Base-by-base conservation (phyloP, 208 protist species). In the Tetramitus jugosus region DNA sequence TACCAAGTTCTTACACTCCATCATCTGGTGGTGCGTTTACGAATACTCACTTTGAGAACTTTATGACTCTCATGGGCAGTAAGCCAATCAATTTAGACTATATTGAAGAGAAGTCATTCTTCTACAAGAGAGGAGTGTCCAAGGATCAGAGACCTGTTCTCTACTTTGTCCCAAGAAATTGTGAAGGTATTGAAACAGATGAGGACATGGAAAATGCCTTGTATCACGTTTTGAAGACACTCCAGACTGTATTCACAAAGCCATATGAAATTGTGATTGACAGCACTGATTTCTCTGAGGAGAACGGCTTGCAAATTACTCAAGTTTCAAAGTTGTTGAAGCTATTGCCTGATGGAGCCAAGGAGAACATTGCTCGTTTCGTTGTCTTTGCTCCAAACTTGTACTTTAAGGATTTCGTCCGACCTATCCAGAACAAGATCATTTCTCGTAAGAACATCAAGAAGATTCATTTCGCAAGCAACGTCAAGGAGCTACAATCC, bases 191-290 rank as follows among this genome's bases (percentile, higher is more conserved):
- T 39, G 8, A 74, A 45, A 33, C 29, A 23, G 67, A 74, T 23
- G 53, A 53, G 13, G 23, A 29, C 33, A 23, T 39, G 29, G 67
- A 74, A 8, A 33, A 49, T 8, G 26, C 53, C 3, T 42, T 74
- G n/a, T 74, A 74, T 43, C 42, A 53, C 8, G 35, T 74, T 26
- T 74, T 74, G 7, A 74, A 74, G n/a, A 74, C 67, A 31, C 23
- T 74, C 1, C 8, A 46, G 26, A 53, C 40, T 53, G 8, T 31
- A 4, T 74, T 35, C 10, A 74, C 67, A 26, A 74, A 74, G 37
- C 67, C 67, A 20, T 74, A 74, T 23, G 67, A 74, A 52, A 17
- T 74, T 33, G 42, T 74, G 3, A 13, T 74, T 17, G 67, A 74
- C 37, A 10, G 35, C 23, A 74, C 67, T 33, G 42, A 39, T 37